Conservation (phyloP, 495 filamentous ascomycete genomes). For the Annulohypoxylon stygium region DNA sequence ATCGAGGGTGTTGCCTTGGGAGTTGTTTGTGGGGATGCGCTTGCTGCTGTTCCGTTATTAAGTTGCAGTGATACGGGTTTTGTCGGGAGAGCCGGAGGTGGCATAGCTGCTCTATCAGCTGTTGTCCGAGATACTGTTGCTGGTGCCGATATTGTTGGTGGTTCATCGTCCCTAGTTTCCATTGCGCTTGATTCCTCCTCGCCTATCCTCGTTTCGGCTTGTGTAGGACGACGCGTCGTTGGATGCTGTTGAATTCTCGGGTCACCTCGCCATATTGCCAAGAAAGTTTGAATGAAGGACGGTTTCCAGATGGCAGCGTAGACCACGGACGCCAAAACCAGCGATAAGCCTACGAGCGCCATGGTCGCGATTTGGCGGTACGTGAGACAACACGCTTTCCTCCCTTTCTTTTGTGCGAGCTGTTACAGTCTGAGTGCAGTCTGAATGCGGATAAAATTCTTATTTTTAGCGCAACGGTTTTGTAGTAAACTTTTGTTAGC, state of each 20-base stretch:
- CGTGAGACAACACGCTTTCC: not conserved
- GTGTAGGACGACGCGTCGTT: conserved; percentile 40
- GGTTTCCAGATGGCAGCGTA: conserved; percentile 64
- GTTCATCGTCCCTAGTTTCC: conserved; percentile 4
- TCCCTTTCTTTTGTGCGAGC: not conserved
- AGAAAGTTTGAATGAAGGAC: conserved; percentile 51
- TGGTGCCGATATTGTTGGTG: not conserved
- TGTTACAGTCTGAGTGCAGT: not conserved
- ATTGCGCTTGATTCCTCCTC: conserved; percentile 11
- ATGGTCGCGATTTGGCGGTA: conserved; percentile 46
- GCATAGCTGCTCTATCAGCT: conserved; percentile 32
- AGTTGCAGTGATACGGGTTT: conserved; percentile 4
- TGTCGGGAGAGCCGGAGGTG: conserved; percentile 31
- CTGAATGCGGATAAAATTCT: conserved; percentile 3
- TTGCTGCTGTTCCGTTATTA: not conserved
- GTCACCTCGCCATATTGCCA: conserved; percentile 43
- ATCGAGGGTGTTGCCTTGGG: conserved; percentile 53
- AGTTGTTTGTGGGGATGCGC: conserved; percentile 52
- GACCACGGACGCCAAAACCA: conserved; percentile 67
- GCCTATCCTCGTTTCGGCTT: conserved; percentile 1
- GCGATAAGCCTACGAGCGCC: conserved; percentile 66
- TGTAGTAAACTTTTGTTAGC: conserved; percentile 3
- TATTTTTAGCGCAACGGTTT: not conserved
- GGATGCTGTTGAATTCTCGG: conserved; percentile 48
- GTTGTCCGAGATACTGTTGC: not conserved